A percentile compares a stretch with the other conserved stretches of the same genome.
Evolutionary conservation across 2,329 filamentous ascomycete species (phyloP).

Genomic region (Neonectria coccinea): DNA sequence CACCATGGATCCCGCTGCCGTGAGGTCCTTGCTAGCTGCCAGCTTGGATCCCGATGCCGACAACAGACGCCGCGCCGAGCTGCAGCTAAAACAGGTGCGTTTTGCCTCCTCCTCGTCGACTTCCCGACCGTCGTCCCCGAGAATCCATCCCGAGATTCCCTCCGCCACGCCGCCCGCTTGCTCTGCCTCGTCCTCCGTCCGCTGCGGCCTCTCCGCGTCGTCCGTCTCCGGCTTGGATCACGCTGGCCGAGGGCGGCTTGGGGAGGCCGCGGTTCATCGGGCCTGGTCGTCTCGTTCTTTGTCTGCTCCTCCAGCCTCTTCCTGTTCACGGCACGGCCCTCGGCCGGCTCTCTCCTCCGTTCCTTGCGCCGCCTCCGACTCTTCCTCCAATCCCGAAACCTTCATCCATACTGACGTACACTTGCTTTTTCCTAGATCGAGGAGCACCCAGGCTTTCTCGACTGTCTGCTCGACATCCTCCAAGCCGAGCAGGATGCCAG

Average conservation of each 20-base stretch:
- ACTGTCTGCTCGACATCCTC: conserved; percentile 90
- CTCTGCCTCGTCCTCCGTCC: conserved; percentile 19
- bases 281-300: conserved; percentile 11
- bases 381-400: conserved; percentile 2
- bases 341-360: conserved; percentile 29
- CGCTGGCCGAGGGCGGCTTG: conserved; percentile 9
- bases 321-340: conserved; percentile 25
- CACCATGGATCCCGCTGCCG: conserved; percentile 78
- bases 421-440: conserved; percentile 74
- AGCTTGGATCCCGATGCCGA: conserved; percentile 82
- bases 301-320: conserved; percentile 20
- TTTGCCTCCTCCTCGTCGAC: conserved; percentile 15
- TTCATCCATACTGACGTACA: conserved; percentile 36
- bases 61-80: conserved; percentile 79
- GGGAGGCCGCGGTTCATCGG: not conserved
- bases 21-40: conserved; percentile 81
- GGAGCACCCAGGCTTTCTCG: conserved; percentile 88
- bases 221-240: conserved; percentile 1
- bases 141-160: conserved; percentile 14
- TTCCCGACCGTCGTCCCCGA: not conserved
- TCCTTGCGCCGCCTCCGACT: conserved; percentile 31
- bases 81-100: conserved; percentile 84
- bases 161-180: not conserved
- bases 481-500: conserved; percentile 87
- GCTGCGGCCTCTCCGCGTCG: conserved; percentile 17